Base-by-base conservation (phyloP, 2,329 filamentous ascomycete genomes). In the Calonectria naviculata region DNA sequence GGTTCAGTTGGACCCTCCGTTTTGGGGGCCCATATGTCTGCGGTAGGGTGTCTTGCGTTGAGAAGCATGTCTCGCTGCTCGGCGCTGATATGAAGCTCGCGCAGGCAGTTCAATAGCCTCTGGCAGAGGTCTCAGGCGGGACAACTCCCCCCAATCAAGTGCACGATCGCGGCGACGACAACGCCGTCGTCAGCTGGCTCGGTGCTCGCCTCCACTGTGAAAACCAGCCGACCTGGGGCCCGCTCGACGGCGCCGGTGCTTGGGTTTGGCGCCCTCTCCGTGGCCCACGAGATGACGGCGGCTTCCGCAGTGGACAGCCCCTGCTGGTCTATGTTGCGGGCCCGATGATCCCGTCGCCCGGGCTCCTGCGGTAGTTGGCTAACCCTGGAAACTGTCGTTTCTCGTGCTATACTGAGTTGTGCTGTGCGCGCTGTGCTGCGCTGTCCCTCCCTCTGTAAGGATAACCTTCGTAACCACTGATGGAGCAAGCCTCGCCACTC, bases 191-290 rank as follows among this genome's bases (percentile, higher is more conserved):
- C 72, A 72, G 72, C 71, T 69, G 61, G 65, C 47, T 73, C 65
- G 46, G 68, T 63, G 64, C 41, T 73, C 62, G 58, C 68, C 66
- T 76, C 70, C 67, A 70, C 72, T 61, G 13, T 47, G 56, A 69
- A 36, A 63, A 67, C 69, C 70, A 76, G 71, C 68, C 46, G 69
- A 65, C 68, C 38, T 68, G 49, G 75, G 70, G 67, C 72, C 74
- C 76, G 74, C 73, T 76, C 56, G 66, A 71, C 75, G 76, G 75
- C 70, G 74, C 74, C 74, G 70, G 70, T 42, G 49, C 68, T 73
- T 52, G 56, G 70, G 31, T 65, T 63, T 70, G 71, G 49, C 31
- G 66, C 66, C 46, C 60, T 62, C 67, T 64, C 69, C 71, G 73
- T 73, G 46, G 41, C 29, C 63, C 63, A 68, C 73, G 65, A 73